Base-by-base conservation (phyloP, 2,329 filamentous ascomycete species). In the Hymenoscyphus infarciens region DNA sequence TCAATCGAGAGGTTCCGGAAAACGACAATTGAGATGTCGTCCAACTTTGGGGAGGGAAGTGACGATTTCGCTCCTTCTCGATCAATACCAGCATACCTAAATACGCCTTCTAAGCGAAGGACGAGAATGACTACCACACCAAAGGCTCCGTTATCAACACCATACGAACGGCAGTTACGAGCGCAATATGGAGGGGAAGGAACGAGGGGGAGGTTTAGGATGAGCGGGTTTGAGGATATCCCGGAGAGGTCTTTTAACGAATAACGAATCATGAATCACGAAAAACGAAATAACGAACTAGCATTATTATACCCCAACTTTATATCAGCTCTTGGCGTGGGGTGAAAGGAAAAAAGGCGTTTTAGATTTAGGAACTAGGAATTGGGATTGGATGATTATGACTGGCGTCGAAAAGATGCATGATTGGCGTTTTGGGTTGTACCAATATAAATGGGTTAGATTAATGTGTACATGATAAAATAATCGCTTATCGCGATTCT, bases 41-140 rank as follows among this genome's bases (percentile, higher is more conserved):
- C 72, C 6, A 73, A 73, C 22, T 69, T 68, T 65, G 72, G 67
- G 25, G 25, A 27, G 25, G 72, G 67, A 8, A 65, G 71, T 39
- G 69, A 66, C 25, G 60, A 58, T n/a, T 56, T 52, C 19, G 39
- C 59, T 2, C 66, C 65, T n/a, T 69, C 70, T 19, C 66, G 68
- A 5, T 38, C 35, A 25, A 64, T 64, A 35, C 68, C 63, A 19
- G 67, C 66, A 39, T 69, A 69, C 59, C 60, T 68, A 38, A 64
- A 56, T 39, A 69, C 67, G 13, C 66, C 66, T 27, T 81, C 79
- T n/a, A 78, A 78, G 57, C 77, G 79, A 75, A 80, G 78, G 2
- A 68, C 70, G 55, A 67, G 70, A 56, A 77, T 80, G 3, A 72
- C 79, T 8, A 81, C 78, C 3, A 81, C 78, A 4, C 79, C 79